Conservation (phyloP, 2,329 filamentous ascomycete genomes). For the Aureobasidium namibiae region DNA sequence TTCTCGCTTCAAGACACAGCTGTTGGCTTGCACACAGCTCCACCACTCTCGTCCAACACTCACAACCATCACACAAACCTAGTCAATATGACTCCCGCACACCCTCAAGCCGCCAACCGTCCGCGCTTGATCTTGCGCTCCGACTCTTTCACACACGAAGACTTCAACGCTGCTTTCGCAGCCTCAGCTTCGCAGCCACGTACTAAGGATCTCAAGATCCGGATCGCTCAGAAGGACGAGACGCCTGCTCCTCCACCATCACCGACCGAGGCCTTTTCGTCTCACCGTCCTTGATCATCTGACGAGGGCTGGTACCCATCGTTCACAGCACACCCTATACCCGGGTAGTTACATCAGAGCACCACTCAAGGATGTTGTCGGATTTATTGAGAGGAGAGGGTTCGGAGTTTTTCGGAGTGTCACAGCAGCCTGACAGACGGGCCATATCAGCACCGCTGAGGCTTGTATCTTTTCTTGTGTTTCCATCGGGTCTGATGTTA, state of each 20-base stretch:
- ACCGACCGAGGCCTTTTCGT: conserved; percentile 10
- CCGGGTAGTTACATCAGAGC: neutral
- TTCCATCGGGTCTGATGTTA: neutral
- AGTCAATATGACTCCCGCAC: conserved; percentile 13
- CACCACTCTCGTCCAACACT: neutral
- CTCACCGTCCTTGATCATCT: neutral
- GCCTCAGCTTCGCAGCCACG: conserved; percentile 15
- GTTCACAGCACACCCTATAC: neutral
- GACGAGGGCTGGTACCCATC: neutral
- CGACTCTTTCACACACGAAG: conserved; percentile 17
- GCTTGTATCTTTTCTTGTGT: neutral
- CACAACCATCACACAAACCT: neutral
- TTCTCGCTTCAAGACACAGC: neutral
- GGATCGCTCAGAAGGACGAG: conserved; percentile 14
- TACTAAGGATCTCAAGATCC: conserved; percentile 16
- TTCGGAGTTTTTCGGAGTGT: neutral
- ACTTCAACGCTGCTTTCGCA: conserved; percentile 14
- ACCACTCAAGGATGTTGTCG: neutral
- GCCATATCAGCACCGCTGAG: neutral
- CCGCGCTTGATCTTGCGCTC: conserved; percentile 10
- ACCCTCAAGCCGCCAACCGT: conserved; percentile 12
- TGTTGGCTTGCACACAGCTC: neutral
- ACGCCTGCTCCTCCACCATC: conserved; percentile 16
- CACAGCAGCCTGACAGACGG: neutral
- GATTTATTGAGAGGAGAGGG: neutral